Base-by-base conservation (phyloP, 148 eudicot genomes). In the Camellia granthamiana region DNA sequence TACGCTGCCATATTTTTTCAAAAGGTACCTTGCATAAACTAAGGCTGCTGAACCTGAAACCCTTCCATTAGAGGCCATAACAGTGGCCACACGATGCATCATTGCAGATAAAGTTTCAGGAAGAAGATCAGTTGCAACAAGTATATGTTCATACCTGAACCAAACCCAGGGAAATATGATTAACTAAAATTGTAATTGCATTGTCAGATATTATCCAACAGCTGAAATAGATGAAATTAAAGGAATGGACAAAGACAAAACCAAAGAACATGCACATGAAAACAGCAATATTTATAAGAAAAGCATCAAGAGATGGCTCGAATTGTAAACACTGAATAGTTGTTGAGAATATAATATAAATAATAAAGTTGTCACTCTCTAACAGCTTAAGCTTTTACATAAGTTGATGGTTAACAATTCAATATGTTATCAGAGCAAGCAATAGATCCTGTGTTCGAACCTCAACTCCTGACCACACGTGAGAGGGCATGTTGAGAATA, bases 131-230 rank as follows among this genome's bases (percentile, higher is more conserved):
- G 87, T 90, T 6, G 95, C 93, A 80, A 85, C 97, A 64, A 97
- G 90, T 62, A 94, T 82, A 84, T 91, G 91, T 85, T 97, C 99
- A 77, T 97, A 97, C 91, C 99, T 97, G 88, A 81, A 85, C 77
- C 66, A 69, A 74, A n/a, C 23, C 10, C 30, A 38, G 5, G 19
- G 30, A 81, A 47, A 58, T 3, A 13, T 42, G 61, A 67, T 49
- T 41, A 60, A 10, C 54, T 16, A 68, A 69, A 46, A 67, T 10
- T 47, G 44, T 43, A 75, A 74, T 55, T 51, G n/a, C 61, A 47
- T 44, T 52, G 13, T 51, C 55, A 52, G 12, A 69, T 21, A 52
- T 54, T 52, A 63, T 62, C 71, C 9, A n/a, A 19, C 64, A 80
- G 49, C 21, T 13, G 64, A 63, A 41, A 54, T 41, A 74, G 21